Conservation (phyloP, 306 rosid species). For the Malus asiatica region DNA sequence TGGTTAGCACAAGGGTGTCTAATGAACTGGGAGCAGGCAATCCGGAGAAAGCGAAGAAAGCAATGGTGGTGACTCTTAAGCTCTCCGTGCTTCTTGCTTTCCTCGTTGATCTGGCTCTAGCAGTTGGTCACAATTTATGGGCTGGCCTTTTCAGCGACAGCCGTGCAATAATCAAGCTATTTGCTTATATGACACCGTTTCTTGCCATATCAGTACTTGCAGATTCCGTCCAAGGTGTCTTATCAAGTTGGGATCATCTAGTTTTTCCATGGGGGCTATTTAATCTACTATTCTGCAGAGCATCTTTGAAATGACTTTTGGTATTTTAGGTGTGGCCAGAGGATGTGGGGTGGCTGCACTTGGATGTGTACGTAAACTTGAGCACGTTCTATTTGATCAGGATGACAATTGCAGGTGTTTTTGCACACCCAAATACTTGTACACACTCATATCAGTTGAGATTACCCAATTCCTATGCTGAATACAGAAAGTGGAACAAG, state of each 20-base stretch:
- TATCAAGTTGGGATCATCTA: too few relatives aligned
- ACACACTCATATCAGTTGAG: background rate
- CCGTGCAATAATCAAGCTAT: too few relatives aligned
- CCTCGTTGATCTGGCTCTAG: too few relatives aligned
- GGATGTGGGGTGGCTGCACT: slow-evolving; percentile 84
- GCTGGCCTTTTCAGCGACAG: too few relatives aligned
- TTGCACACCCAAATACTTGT: background rate
- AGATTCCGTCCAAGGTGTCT: too few relatives aligned
- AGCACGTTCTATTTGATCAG: slow-evolving; percentile 58
- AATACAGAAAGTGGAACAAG: background rate
- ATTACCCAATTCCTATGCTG: too few relatives aligned
- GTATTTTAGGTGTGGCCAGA: slow-evolving; percentile 64
- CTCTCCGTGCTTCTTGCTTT: too few relatives aligned
- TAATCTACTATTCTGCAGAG: background rate
- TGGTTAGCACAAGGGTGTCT: slow-evolving; percentile 65
- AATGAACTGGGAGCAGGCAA: slow-evolving; percentile 81
- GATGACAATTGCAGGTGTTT: slow-evolving; percentile 49
- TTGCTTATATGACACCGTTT: too few relatives aligned
- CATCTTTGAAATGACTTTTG: background rate
- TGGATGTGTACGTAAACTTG: slow-evolving; percentile 55
- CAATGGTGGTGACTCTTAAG: too few relatives aligned
- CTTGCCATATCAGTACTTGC: too few relatives aligned
- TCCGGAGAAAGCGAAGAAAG: background rate
- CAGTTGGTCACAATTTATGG: too few relatives aligned
- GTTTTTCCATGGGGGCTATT: too few relatives aligned